Percentiles rank a stretch among this genome's conserved stretches.
Evolutionary conservation across 352 stramenopile species (phyloP).

Genomic region (Globisporangium recalcitrans): DNA sequence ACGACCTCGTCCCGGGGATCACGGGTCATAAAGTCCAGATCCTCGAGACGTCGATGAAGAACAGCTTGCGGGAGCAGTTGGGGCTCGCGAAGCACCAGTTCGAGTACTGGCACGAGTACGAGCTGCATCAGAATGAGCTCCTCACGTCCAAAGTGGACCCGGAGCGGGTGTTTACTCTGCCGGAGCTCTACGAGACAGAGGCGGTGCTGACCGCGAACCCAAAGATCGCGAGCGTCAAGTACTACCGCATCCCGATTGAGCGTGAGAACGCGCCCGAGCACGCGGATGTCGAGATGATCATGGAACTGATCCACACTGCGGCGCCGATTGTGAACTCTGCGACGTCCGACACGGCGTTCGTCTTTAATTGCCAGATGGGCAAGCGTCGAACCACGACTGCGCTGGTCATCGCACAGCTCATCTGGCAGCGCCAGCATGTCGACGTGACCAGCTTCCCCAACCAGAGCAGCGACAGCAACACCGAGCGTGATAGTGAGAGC

Average conservation of each 20-base stretch:
- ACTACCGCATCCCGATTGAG: constrained; percentile 74
- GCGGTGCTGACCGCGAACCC: constrained; percentile 27
- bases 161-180: constrained; percentile 48
- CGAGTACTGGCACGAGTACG: constrained; percentile 79
- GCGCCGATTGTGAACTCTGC: constrained; percentile 18
- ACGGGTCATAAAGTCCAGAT: constrained; percentile 79
- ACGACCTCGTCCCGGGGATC: constrained; percentile 76
- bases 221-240: constrained; percentile 46
- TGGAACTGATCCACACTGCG: constrained; percentile 45
- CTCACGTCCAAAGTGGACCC: constrained; percentile 33
- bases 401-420: constrained; percentile 60
- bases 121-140: constrained; percentile 62
- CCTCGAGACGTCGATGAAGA: constrained; percentile 77
- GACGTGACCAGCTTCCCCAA: constrained; percentile 9
- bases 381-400: constrained; percentile 79
- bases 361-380: constrained; percentile 88
- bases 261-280: constrained; percentile 81
- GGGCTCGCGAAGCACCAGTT: constrained; percentile 37
- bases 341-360: constrained; percentile 57
- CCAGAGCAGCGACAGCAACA: neutral
- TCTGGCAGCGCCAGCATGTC: constrained; percentile 43
- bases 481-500: neutral
- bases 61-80: constrained; percentile 69
- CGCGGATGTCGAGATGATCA: constrained; percentile 58
- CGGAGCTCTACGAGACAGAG: constrained; percentile 56